Percentiles rank a stretch among this genome's conserved stretches.
Evolutionary conservation across 176 grass and related monocot species (phyloP).

Genomic region (Olyra latifolia): DNA sequence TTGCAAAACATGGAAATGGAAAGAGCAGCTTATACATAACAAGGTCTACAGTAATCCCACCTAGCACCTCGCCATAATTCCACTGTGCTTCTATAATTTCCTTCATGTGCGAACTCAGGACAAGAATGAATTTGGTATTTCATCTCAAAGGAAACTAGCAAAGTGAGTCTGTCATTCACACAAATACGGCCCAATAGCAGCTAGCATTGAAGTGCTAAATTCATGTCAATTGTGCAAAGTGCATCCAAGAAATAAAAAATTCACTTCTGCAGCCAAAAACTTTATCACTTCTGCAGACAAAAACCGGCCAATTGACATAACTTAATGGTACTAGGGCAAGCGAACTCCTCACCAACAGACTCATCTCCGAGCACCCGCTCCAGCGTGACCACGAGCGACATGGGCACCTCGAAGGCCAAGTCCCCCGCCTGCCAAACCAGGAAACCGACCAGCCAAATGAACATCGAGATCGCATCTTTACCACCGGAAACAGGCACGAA

Average conservation of each 20-base stretch:
- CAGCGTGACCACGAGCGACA: constrained; percentile 81
- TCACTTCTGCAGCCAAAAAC: background rate
- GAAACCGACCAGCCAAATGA: constrained; percentile 11
- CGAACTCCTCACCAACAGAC: constrained; percentile 64
- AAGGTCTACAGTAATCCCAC: background rate
- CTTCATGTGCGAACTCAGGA: background rate
- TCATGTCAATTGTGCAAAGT: background rate
- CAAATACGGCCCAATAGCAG: background rate
- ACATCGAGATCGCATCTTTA: constrained; percentile 15
- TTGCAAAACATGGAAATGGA: constrained; percentile 4
- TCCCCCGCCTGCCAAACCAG: constrained; percentile 64
- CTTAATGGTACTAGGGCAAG: background rate
- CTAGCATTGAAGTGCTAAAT: constrained; percentile 1
- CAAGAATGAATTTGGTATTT: background rate
- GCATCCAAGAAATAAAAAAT: background rate
- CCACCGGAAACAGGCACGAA: constrained; percentile 3
- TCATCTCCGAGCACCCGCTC: constrained; percentile 92
- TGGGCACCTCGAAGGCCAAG: constrained; percentile 86
- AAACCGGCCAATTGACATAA: background rate
- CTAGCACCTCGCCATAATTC: background rate
- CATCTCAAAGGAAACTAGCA: background rate
- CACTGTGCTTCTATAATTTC: background rate
- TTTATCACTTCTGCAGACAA: background rate
- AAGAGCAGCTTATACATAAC: background rate
- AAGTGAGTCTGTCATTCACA: background rate